Evolutionary conservation across 108 stramenopile genomes (phyloP), one percentile per base, ranked within the genome.

Genomic region (Nitzschia sp.): DNA sequence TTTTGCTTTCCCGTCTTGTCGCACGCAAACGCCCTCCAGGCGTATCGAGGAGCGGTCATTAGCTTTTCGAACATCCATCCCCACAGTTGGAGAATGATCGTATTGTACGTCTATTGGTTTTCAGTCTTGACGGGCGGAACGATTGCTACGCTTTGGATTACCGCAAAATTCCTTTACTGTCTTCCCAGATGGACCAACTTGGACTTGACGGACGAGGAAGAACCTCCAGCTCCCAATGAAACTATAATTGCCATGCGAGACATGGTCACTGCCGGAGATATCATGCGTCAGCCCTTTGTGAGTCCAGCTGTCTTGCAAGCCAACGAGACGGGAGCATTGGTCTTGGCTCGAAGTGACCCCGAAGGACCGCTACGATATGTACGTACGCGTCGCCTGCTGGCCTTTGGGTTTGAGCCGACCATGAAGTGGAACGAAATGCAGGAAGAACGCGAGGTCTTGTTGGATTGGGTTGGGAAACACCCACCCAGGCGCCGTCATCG

Each of bases 361-460:
- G 73, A 85, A 13, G 80, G 81, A 21, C 48, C 60, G 33, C 74
- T 59, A 17, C 46, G 64, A 24, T 85, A 78, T 46, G 79, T 85
- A 6, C 87, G 90, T 30, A 88, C 90, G 15, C 68, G 86, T 46
- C 65, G 67, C 35, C 47, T 89, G 28, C 77, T 72, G 18, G 82
- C 90, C 26, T 68, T 88, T 35, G 90, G 90, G 18, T 92, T 92
- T 59, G 90, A 92, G 71, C 90, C 90, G 21, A 89, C 82, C 58
- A 89, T 92, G 87, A 62, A 46, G 24, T 72, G 56, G 60, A 70
- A 78, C 38, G 74, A 84, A 57, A 83, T 91, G 59, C 51, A 80
- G 18, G 56, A 71, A 56, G 90, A 91, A 64, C 70, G 85, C 28
- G 85, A 88, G 6, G 58, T 72, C 29, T 66, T 91, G 24, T 34